Conservation (phyloP, 2,329 filamentous ascomycete species). For the Talaromyces funiculosus region DNA sequence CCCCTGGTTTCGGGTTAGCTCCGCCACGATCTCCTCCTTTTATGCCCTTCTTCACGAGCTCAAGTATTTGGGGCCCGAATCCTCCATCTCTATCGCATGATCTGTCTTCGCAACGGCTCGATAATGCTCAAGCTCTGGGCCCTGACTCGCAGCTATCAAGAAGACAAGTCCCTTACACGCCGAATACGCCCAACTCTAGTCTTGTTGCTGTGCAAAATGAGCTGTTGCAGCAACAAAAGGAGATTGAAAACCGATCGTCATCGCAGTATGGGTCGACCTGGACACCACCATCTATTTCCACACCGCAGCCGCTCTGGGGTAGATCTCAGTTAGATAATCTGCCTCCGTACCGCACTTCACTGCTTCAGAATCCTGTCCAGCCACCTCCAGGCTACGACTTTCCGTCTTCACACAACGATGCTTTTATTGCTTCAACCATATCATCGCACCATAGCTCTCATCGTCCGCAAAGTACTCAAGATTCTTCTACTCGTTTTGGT, state of each 20-base stretch:
- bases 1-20: slow-evolving; percentile 26
- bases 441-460: slow-evolving; percentile 19
- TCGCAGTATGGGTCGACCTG: slow-evolving; percentile 4
- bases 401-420: slow-evolving; percentile 32
- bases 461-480: slow-evolving; percentile 23
- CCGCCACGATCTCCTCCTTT: slow-evolving; percentile 26
- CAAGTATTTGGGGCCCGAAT: slow-evolving; percentile 42
- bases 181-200: slow-evolving; percentile 13
- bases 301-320: background rate
- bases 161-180: slow-evolving; percentile 14
- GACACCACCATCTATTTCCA: background rate
- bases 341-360: slow-evolving; percentile 14
- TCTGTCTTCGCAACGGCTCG: slow-evolving; percentile 30
- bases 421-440: slow-evolving; percentile 29
- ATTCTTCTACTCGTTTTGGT: slow-evolving; percentile 29
- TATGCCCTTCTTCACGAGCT: slow-evolving; percentile 29
- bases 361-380: slow-evolving; percentile 10
- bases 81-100: slow-evolving; percentile 31
- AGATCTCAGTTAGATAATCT: slow-evolving; percentile 9
- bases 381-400: slow-evolving; percentile 24
- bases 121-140: slow-evolving; percentile 16
- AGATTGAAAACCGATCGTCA: slow-evolving; percentile 7
- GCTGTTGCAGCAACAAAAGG: slow-evolving; percentile 20
- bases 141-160: background rate
- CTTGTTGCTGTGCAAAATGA: slow-evolving; percentile 26